A percentile compares a stretch with the other conserved stretches of the same genome.
Evolutionary conservation across 2,329 filamentous ascomycete species (phyloP).

Genomic region (Penicillium sclerotigenum): DNA sequence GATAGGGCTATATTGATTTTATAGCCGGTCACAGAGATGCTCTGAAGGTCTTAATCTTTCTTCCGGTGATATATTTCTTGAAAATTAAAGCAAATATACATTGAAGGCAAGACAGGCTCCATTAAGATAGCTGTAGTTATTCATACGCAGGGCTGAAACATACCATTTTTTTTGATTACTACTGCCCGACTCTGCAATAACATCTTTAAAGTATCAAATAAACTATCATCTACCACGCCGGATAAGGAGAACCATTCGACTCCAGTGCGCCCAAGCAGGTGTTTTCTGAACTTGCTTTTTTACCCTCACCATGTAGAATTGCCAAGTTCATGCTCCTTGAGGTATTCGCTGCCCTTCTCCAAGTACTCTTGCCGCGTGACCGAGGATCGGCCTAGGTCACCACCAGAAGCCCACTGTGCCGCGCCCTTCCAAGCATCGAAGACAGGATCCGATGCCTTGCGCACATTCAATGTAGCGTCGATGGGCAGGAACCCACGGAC

Average conservation of each 20-base stretch:
- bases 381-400: slow-evolving; percentile 60
- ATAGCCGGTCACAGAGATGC: not conserved
- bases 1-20: not conserved
- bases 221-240: slow-evolving; percentile 8
- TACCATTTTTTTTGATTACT: slow-evolving; percentile 3
- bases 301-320: slow-evolving; percentile 32
- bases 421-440: slow-evolving; percentile 94
- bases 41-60: too few relatives aligned
- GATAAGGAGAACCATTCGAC: slow-evolving; percentile 12
- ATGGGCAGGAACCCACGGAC: slow-evolving; percentile 69
- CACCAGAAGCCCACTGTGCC: slow-evolving; percentile 69
- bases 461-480: slow-evolving; percentile 63
- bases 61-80: too few relatives aligned
- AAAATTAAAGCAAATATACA: too few relatives aligned
- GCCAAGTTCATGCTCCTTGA: slow-evolving; percentile 58
- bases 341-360: slow-evolving; percentile 90
- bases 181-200: not conserved
- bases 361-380: slow-evolving; percentile 78
- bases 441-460: slow-evolving; percentile 71
- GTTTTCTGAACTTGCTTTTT: slow-evolving; percentile 1
- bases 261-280: slow-evolving; percentile 23
- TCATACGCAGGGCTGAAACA: not conserved
- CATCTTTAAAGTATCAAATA: slow-evolving; percentile 1
- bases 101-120: not conserved
- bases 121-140: not conserved